These are phyloP conservation scores for Acmispon strigosus DNA, from an alignment of 306 rosid species.

Conservation along the genomic window DNA sequence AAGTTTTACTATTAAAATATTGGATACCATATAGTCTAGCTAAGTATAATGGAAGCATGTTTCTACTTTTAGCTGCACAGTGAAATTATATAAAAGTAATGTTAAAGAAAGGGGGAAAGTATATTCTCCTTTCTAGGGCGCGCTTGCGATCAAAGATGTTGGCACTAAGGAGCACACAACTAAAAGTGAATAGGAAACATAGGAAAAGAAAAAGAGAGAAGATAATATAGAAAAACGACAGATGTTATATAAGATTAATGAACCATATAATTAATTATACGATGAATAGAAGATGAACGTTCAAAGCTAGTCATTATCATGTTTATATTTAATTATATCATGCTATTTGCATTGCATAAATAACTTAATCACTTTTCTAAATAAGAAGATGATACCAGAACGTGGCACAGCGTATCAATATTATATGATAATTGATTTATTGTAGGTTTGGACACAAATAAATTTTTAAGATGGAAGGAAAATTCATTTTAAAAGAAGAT, in stretches of 20 bases:
- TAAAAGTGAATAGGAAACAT: background rate
- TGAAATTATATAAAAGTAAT: background rate
- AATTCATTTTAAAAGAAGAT: too few relatives aligned
- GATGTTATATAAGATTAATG: background rate
- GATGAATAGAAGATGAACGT: slow-evolving; percentile 8
- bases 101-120: background rate
- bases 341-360: background rate
- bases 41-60: background rate
- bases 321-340: too few relatives aligned
- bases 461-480: too few relatives aligned
- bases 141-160: background rate
- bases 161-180: background rate
- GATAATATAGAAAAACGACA: background rate
- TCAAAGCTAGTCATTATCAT: slow-evolving; percentile 23
- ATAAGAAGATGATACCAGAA: background rate
- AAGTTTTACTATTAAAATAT: background rate
- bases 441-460: too few relatives aligned
- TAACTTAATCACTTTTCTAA: background rate
- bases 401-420: background rate
- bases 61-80: background rate
- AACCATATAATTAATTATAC: background rate
- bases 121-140: slow-evolving; percentile 5
- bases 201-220: background rate
- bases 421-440: too few relatives aligned
- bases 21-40: background rate